Conservation (phyloP, 192 early-diverging fungal species). For the Funneliformis geosporum region DNA sequence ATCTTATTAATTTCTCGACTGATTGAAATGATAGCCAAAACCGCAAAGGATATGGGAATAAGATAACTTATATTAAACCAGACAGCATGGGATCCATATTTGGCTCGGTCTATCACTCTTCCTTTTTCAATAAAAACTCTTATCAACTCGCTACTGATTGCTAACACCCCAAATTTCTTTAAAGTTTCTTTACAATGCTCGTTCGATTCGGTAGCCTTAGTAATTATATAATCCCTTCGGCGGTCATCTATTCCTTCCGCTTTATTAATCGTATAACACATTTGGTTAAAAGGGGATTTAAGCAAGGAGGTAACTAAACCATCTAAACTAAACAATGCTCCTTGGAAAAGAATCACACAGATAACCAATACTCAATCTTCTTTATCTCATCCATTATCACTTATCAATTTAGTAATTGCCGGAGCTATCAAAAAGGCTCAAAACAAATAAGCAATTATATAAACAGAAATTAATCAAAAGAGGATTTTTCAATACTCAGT, state of each 20-base stretch:
- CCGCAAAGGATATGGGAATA: slow-evolving; percentile 4
- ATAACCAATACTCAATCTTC: background rate
- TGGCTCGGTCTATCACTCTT: too few relatives aligned
- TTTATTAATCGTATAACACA: slow-evolving; percentile 27
- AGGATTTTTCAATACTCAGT: slow-evolving; percentile 5
- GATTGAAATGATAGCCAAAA: background rate
- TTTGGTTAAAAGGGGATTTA: slow-evolving; percentile 29
- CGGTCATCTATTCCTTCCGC: background rate
- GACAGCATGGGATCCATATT: background rate
- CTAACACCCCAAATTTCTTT: slow-evolving; percentile 25
- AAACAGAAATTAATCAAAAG: slow-evolving; percentile 10
- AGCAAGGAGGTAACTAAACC: slow-evolving; percentile 13
- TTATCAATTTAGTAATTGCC: too few relatives aligned
- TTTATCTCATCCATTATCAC: too few relatives aligned
- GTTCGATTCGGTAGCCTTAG: slow-evolving; percentile 23
- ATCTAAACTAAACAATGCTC: slow-evolving; percentile 13
- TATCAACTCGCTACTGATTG: background rate
- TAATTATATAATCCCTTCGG: slow-evolving; percentile 22
- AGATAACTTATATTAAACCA: slow-evolving; percentile 17
- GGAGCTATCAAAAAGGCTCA: too few relatives aligned
- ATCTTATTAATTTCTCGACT: background rate
- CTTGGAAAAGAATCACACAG: background rate
- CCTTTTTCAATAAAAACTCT: background rate
- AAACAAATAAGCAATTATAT: background rate
- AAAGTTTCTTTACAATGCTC: slow-evolving; percentile 28